Evolutionary conservation across 2,329 filamentous ascomycete genomes (phyloP), one percentile per base, ranked within the genome.

Genomic region (Talaromyces rugulosus): DNA sequence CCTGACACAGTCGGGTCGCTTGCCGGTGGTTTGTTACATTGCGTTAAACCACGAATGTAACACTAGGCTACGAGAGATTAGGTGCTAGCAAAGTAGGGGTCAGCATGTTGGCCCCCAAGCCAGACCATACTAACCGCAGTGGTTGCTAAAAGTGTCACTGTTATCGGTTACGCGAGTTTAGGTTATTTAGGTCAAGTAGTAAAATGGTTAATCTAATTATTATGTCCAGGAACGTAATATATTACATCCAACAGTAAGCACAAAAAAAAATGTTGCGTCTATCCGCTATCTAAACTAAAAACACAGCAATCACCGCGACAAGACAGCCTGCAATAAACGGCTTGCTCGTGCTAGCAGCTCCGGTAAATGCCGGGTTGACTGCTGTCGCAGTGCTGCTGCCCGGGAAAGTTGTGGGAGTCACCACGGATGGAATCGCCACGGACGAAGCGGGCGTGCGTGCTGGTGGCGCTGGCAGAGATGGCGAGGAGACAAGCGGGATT

Each of bases 331-430:
- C 44, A 28, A 53, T 42, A 30, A 28, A 27, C 27, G 42, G 50
- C 30, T 53, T 30, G 12, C 23, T 50, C 27, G 42, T 60, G 50
- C 23, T 51, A 18, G 60, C 63, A 18, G 60, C 61, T 44, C 54
- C 54, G 6, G 63, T 64, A 36, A 60, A 64, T 16, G 52, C 28
- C 12, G 62, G 62, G 34, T 33, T 58, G 18, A 59, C 62, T 11
- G 31, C 59, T 2, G 55, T 42, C 14, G 54, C 50, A 12, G 57
- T 31, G n/a, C 60, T 62, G 30, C 42, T 7, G 42, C 23, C 14
- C 44, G 40, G 5, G 30, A 23, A 1, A 23, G 23, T 8, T 42
- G 60, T 52, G 16, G 62, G 50, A 12, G 36, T 28, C n/a, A 57
- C 52, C 16, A 36, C 47, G 7, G 47, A 14, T 18, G 61, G 47